Evolutionary conservation across 345 rosid species (phyloP).

Genomic region (Kernera saxatilis): DNA sequence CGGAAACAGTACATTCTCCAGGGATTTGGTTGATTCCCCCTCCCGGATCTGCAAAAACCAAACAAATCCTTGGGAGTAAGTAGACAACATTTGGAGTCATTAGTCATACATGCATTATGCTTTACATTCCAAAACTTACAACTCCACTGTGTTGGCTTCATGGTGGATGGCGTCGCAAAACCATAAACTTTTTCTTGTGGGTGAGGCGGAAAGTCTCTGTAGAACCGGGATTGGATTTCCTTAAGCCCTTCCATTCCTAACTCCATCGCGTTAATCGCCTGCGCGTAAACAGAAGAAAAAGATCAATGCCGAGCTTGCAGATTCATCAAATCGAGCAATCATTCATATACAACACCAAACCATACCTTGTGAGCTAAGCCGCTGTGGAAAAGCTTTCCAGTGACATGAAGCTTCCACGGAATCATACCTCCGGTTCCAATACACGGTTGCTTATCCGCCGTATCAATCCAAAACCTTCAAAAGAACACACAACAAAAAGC

Average conservation of each 20-base stretch:
- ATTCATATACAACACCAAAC: background rate
- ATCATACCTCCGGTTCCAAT: conserved; percentile 98
- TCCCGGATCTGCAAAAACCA: conserved; percentile 63
- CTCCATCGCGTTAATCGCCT: conserved; percentile 95
- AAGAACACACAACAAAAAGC: background rate
- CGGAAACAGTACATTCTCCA: conserved; percentile 70
- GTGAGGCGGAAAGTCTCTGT: conserved; percentile 86
- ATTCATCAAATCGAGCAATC: background rate
- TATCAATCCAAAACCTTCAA: conserved; percentile 89
- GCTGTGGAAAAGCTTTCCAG: conserved; percentile 94
- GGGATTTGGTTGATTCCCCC: conserved; percentile 99
- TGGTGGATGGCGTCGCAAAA: conserved; percentile 95
- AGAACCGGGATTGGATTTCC: conserved; percentile 74
- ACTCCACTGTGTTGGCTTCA: conserved; percentile 98
- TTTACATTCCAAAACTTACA: conserved; percentile 45
- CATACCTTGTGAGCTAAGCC: conserved; percentile 90
- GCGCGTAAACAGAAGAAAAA: background rate
- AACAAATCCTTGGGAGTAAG: conserved; percentile 7
- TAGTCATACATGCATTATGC: background rate
- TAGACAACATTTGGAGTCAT: conserved; percentile 12
- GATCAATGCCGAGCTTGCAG: background rate
- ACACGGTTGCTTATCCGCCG: conserved; percentile 98
- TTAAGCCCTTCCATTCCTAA: conserved; percentile 85
- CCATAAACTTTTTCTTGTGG: conserved; percentile 70
- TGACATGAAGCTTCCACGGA: conserved; percentile 90